Percentiles rank a stretch among this genome's conserved stretches.
Conservation (phyloP, 768 basidiomycete species). For the Russula emetica region DNA sequence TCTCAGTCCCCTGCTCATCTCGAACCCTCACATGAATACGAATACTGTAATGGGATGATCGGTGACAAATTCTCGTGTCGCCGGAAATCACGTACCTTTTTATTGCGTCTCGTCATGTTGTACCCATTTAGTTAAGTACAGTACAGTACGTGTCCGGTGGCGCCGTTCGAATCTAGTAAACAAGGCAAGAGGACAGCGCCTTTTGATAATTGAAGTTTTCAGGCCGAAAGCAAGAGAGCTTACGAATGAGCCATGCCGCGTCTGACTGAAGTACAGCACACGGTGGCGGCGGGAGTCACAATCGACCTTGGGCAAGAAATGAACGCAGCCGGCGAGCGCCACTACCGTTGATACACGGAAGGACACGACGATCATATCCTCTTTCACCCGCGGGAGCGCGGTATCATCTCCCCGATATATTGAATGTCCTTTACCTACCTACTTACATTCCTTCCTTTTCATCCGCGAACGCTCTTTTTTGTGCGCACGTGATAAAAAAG, state of each 20-base stretch:
- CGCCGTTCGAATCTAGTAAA: conserved; percentile 48
- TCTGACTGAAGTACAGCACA: conserved; percentile 97
- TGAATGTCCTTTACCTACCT: conserved; percentile 74
- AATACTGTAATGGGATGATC: background rate
- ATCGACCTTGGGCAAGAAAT: conserved; percentile 43
- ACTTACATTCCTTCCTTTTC: conserved; percentile 71
- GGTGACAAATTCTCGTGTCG: background rate
- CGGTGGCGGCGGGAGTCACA: conserved; percentile 87
- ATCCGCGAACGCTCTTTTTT: conserved; percentile 85
- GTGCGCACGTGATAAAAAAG: conserved; percentile 91
- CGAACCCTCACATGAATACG: background rate
- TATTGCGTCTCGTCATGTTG: background rate
- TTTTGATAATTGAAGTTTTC: background rate
- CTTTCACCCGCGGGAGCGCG: conserved; percentile 86
- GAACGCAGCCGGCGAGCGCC: conserved; percentile 4
- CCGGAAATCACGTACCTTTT: background rate
- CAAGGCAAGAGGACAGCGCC: background rate
- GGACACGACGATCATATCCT: conserved; percentile 97
- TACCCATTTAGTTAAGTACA: conserved; percentile 30
- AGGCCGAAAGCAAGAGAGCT: conserved; percentile 37
- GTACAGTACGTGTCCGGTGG: conserved; percentile 44
- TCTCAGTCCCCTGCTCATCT: background rate
- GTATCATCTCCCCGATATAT: conserved; percentile 92
- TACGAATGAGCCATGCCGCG: conserved; percentile 97
- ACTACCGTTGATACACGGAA: conserved; percentile 85